Conservation (phyloP, 202 grass and related monocot genomes). For the Schoenoplectus triqueter region DNA sequence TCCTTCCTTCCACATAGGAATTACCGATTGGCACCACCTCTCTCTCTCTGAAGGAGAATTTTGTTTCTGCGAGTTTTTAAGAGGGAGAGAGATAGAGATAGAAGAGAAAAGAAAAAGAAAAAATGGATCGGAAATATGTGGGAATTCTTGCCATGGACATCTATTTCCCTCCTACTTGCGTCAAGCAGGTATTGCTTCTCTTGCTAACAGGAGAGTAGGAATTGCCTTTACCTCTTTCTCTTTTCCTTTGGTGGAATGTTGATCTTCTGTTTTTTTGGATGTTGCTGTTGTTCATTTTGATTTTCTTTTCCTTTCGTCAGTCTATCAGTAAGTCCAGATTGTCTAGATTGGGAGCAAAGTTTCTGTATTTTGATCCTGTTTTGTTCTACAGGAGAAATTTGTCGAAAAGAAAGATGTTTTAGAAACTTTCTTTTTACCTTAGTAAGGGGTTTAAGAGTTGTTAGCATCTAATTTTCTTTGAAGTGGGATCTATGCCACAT, state of each 20-base stretch:
- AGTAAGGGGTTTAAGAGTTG: constrained; percentile 26
- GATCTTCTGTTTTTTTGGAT: neutral
- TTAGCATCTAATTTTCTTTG: constrained; percentile 6
- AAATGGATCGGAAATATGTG: constrained; percentile 62
- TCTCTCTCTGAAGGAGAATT: constrained; percentile 4
- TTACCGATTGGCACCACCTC: neutral
- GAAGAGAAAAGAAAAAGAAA: neutral
- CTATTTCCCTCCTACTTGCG: constrained; percentile 80
- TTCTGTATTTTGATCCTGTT: neutral
- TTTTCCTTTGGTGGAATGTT: neutral
- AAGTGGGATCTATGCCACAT: constrained; percentile 21
- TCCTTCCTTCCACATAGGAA: constrained; percentile 30
- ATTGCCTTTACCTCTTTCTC: neutral
- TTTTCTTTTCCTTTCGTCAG: neutral
- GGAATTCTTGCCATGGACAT: constrained; percentile 92
- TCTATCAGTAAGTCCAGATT: constrained; percentile 13
- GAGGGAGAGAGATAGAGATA: neutral
- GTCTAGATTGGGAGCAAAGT: neutral
- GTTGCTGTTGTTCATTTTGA: constrained; percentile 27
- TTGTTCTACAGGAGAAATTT: neutral
- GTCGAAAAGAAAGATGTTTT: constrained; percentile 13
- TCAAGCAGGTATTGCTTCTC: constrained; percentile 57
- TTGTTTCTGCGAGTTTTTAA: constrained; percentile 12
- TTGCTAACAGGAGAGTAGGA: neutral
- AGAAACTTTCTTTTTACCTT: constrained; percentile 18